Evolutionary conservation across 139 green algal genomes (phyloP).

Genomic region (Micromonas commoda): DNA sequence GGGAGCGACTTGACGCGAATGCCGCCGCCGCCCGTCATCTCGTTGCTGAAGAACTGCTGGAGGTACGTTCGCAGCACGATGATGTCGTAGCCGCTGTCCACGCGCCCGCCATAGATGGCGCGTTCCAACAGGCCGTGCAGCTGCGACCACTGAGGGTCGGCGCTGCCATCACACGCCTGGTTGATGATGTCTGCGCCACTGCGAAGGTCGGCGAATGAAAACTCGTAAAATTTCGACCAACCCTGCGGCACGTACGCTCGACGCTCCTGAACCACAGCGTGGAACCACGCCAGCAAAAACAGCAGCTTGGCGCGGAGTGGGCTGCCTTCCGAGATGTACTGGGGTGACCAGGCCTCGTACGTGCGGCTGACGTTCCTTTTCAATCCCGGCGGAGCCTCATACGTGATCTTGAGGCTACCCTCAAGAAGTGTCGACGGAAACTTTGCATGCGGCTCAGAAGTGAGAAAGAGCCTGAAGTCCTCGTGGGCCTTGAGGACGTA

Average conservation of each 20-base stretch:
- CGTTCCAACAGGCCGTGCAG: conserved; percentile 65
- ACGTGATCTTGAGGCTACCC: conserved; percentile 57
- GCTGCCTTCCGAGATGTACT: conserved; percentile 20
- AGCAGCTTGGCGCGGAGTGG: conserved; percentile 59
- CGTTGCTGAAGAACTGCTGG: conserved; percentile 48
- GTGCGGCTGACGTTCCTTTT: conserved; percentile 76
- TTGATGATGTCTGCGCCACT: conserved; percentile 57
- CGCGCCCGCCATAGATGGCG: conserved; percentile 69
- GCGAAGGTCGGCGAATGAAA: conserved; percentile 65
- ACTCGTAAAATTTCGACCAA: conserved; percentile 81
- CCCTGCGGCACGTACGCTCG: conserved; percentile 66
- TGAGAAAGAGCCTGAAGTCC: conserved; percentile 69
- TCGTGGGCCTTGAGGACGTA: conserved; percentile 41
- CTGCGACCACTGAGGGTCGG: conserved; percentile 53
- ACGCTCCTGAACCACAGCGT: conserved; percentile 72
- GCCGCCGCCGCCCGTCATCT: conserved; percentile 25
- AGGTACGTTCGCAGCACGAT: conserved; percentile 54
- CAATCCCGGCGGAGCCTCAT: conserved; percentile 69
- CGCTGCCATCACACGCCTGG: conserved; percentile 19
- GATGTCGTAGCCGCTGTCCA: conserved; percentile 61
- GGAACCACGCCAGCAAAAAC: conserved; percentile 78
- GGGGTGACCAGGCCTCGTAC: conserved; percentile 47
- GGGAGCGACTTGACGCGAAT: conserved; percentile 41
- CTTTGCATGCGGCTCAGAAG: conserved; percentile 52
- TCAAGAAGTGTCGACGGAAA: conserved; percentile 72